These are phyloP conservation scores for Byssoonygena ceratinophila DNA, from an alignment of 2,329 filamentous ascomycete genomes.

Conservation along the genomic window DNA sequence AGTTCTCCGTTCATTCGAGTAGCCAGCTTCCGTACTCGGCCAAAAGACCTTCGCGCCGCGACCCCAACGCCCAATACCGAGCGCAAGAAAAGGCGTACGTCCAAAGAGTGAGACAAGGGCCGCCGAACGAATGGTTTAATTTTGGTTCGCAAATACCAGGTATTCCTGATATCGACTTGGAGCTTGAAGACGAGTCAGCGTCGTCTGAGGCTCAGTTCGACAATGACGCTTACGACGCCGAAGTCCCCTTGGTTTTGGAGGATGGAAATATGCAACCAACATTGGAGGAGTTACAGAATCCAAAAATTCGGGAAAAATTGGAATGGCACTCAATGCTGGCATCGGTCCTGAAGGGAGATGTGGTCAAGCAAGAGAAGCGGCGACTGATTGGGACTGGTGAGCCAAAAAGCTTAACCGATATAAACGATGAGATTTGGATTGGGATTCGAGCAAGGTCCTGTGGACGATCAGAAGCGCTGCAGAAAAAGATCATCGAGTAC, in stretches of 20 bases:
- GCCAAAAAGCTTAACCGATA: conserved; percentile 58
- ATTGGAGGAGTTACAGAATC: conserved; percentile 78
- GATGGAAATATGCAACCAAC: conserved; percentile 83
- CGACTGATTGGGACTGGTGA: conserved; percentile 73
- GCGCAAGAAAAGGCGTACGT: conserved; percentile 93
- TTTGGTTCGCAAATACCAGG: conserved; percentile 51
- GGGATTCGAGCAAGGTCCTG: conserved; percentile 75
- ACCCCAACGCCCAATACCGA: conserved; percentile 62
- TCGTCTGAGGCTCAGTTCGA: conserved; percentile 75
- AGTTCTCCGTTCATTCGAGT: conserved; percentile 38
- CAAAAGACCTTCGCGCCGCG: conserved; percentile 45
- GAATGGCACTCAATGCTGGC: conserved; percentile 99
- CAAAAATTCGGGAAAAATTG: conserved; percentile 74
- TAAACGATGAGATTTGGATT: conserved; percentile 70
- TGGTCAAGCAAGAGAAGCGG: conserved; percentile 97
- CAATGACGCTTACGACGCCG: conserved; percentile 74
- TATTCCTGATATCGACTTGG: conserved; percentile 57
- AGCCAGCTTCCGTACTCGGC: conserved; percentile 49
- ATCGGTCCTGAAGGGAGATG: conserved; percentile 88
- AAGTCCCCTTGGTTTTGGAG: conserved; percentile 84
- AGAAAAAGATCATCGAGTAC: conserved; percentile 81
- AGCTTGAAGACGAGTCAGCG: conserved; percentile 83
- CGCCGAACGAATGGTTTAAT: conserved; percentile 57
- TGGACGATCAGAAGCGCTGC: conserved; percentile 71
- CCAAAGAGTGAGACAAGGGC: conserved; percentile 76